Evolutionary conservation across 768 basidiomycete genomes (phyloP).

Genomic region (Leccinum boreale): DNA sequence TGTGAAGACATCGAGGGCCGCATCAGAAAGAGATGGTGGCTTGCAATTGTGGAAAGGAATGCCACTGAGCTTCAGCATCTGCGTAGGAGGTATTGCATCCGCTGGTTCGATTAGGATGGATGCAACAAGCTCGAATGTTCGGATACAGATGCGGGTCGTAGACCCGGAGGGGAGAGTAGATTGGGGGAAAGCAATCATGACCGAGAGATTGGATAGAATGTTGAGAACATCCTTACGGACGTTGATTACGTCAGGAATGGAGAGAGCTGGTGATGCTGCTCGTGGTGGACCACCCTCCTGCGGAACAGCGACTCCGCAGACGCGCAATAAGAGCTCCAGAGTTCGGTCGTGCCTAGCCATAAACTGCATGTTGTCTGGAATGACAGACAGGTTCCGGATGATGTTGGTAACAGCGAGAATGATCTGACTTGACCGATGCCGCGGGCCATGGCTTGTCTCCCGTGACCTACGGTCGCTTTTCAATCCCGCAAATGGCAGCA

Average conservation of each 20-base stretch:
- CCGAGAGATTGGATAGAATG: constrained; percentile 61
- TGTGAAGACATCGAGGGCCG: constrained; percentile 85
- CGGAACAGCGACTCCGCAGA: constrained; percentile 51
- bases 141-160: constrained; percentile 47
- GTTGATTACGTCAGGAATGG: constrained; percentile 66
- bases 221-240: constrained; percentile 77
- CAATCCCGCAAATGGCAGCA: constrained; percentile 58
- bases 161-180: constrained; percentile 38
- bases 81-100: constrained; percentile 62
- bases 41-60: constrained; percentile 39
- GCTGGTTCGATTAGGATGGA: constrained; percentile 72
- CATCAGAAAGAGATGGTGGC: constrained; percentile 63
- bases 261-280: constrained; percentile 56
- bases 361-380: constrained; percentile 65
- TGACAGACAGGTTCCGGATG: constrained; percentile 80
- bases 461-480: constrained; percentile 44
- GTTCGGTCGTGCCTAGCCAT: constrained; percentile 64
- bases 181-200: constrained; percentile 46
- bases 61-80: constrained; percentile 53
- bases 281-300: constrained; percentile 31
- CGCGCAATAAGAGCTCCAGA: constrained; percentile 62
- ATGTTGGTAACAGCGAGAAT: constrained; percentile 73
- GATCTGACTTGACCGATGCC: constrained; percentile 60
- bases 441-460: constrained; percentile 50
- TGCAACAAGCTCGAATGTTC: constrained; percentile 63